Evolutionary conservation across 805 yeast species (phyloP).

Genomic region (Hanseniaspora thailandica): DNA sequence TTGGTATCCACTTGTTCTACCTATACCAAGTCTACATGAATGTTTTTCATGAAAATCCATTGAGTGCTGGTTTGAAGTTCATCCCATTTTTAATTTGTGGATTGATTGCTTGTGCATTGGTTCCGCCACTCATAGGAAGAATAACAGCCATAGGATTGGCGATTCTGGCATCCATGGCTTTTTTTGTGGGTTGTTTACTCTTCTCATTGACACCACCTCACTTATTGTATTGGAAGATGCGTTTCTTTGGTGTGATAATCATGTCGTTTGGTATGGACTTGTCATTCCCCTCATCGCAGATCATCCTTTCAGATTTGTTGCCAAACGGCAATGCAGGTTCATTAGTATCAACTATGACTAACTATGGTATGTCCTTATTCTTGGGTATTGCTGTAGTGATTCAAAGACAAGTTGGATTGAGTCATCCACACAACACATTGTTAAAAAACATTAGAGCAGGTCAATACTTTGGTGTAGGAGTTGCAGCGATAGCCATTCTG

Average conservation of each 20-base stretch:
- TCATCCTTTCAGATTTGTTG: slow-evolving; percentile 46
- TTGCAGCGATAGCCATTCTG: slow-evolving; percentile 28
- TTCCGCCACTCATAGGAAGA: slow-evolving; percentile 37
- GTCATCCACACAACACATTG: slow-evolving; percentile 17
- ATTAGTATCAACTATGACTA: slow-evolving; percentile 55
- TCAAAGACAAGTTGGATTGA: slow-evolving; percentile 32
- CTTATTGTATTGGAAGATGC: slow-evolving; percentile 39
- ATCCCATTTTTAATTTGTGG: slow-evolving; percentile 44
- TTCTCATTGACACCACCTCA: slow-evolving; percentile 20
- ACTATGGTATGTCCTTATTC: slow-evolving; percentile 60
- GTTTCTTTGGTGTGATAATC: slow-evolving; percentile 45
- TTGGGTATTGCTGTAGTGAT: slow-evolving; percentile 63
- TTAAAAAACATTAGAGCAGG: slow-evolving; percentile 46
- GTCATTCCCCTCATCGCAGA: slow-evolving; percentile 64
- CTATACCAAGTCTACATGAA: slow-evolving; percentile 42
- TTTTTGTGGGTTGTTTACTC: slow-evolving; percentile 43
- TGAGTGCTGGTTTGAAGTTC: slow-evolving; percentile 38
- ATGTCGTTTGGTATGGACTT: slow-evolving; percentile 67
- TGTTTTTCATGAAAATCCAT: slow-evolving; percentile 37
- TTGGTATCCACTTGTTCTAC: slow-evolving; percentile 64
- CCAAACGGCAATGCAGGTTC: slow-evolving; percentile 66
- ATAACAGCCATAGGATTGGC: slow-evolving; percentile 42
- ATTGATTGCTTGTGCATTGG: slow-evolving; percentile 40
- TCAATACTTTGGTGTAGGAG: slow-evolving; percentile 48
- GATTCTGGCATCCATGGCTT: slow-evolving; percentile 40